Conservation (phyloP, 2,329 filamentous ascomycete genomes). For the Diaporthe caulivora region DNA sequence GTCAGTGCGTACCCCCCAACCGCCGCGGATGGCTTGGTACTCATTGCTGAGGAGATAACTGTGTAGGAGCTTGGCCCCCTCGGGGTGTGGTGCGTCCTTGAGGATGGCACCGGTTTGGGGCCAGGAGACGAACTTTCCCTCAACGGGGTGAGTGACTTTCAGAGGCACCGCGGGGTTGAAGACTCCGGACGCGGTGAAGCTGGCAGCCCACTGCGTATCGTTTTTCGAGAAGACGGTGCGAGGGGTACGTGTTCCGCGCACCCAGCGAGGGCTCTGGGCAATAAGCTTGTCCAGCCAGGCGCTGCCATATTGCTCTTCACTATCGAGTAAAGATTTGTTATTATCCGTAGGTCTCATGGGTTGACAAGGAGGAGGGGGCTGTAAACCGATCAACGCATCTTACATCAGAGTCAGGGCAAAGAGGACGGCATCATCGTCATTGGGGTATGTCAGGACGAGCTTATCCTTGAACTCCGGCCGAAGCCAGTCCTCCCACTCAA, state of each 20-base stretch:
- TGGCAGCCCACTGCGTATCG: slow-evolving; percentile 49
- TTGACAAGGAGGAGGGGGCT: background rate
- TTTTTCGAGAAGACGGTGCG: slow-evolving; percentile 47
- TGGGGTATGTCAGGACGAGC: slow-evolving; percentile 67
- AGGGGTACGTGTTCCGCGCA: slow-evolving; percentile 63
- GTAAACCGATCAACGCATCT: slow-evolving; percentile 39
- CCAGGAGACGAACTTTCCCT: slow-evolving; percentile 61
- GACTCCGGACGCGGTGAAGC: slow-evolving; percentile 48
- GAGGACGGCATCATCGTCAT: slow-evolving; percentile 68
- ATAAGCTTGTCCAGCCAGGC: slow-evolving; percentile 62
- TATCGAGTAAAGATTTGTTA: slow-evolving; percentile 36
- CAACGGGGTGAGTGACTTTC: slow-evolving; percentile 48
- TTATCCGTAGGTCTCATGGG: no score
- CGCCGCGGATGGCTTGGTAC: slow-evolving; percentile 46
- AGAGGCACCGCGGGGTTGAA: slow-evolving; percentile 41
- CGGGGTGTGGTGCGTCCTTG: slow-evolving; percentile 60
- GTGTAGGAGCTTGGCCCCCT: slow-evolving; percentile 63
- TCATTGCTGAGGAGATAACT: slow-evolving; percentile 59
- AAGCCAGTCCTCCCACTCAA: slow-evolving; percentile 57
- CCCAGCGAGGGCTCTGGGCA: slow-evolving; percentile 64
- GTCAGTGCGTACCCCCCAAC: background rate
- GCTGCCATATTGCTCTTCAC: slow-evolving; percentile 55
- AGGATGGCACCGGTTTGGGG: slow-evolving; percentile 62
- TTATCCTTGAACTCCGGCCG: slow-evolving; percentile 65
- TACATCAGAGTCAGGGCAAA: slow-evolving; percentile 63